Conservation (phyloP, 495 filamentous ascomycete species). For the Sporormia fimetaria region DNA sequence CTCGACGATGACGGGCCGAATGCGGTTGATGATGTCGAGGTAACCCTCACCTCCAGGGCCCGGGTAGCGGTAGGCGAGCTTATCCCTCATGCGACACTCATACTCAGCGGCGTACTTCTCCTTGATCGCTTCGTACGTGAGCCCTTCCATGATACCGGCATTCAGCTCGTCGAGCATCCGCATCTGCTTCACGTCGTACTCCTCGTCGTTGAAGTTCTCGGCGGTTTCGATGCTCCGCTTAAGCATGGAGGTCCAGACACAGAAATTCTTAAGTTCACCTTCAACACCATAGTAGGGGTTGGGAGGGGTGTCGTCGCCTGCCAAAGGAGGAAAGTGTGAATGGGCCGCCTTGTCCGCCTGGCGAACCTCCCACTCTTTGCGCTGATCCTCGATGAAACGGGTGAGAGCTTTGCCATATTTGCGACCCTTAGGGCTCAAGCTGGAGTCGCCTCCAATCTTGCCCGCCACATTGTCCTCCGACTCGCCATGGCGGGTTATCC, state of each 20-base stretch:
- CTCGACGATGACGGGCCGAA: slow-evolving; percentile 92
- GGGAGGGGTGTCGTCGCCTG: slow-evolving; percentile 85
- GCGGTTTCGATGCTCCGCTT: slow-evolving; percentile 74
- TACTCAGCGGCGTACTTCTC: slow-evolving; percentile 65
- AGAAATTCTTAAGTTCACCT: slow-evolving; percentile 69
- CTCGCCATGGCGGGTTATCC: slow-evolving; percentile 92
- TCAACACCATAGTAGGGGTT: slow-evolving; percentile 66
- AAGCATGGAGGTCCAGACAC: slow-evolving; percentile 97
- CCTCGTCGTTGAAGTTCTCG: slow-evolving; percentile 86
- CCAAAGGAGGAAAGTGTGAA: slow-evolving; percentile 65
- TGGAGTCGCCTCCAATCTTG: slow-evolving; percentile 76
- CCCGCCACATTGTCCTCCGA: slow-evolving; percentile 67
- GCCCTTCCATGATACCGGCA: slow-evolving; percentile 80
- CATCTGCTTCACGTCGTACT: slow-evolving; percentile 95
- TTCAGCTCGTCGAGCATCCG: slow-evolving; percentile 96
- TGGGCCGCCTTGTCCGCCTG: slow-evolving; percentile 61
- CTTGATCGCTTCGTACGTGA: slow-evolving; percentile 87
- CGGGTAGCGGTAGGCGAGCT: slow-evolving; percentile 87
- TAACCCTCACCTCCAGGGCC: slow-evolving; percentile 94
- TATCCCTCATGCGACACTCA: slow-evolving; percentile 58
- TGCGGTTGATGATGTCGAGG: slow-evolving; percentile 88
- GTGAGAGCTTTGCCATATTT: slow-evolving; percentile 62
- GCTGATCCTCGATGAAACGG: slow-evolving; percentile 64
- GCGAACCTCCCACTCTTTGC: slow-evolving; percentile 61
- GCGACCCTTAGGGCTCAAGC: slow-evolving; percentile 62